Evolutionary conservation across 148 eudicot genomes (phyloP), one percentile per base, ranked within the genome.

Genomic region (Beta vulgaris): DNA sequence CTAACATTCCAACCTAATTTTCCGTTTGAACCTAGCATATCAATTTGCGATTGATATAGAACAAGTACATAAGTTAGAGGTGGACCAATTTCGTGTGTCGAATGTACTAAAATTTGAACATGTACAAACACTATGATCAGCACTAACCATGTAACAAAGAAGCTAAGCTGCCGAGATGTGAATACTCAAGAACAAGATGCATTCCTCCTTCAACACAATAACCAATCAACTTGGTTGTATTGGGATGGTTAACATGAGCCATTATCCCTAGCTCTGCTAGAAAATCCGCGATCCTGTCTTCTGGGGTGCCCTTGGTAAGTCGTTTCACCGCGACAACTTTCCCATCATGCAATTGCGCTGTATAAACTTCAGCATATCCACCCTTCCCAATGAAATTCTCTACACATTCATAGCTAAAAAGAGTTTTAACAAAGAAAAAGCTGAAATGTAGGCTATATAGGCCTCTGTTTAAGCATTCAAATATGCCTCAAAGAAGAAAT

Each of bases 191-290:
- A 35, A 90, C 96, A 76, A 94, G 89, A 86, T 87, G 85, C 85
- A 90, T 73, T 68, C 98, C 98, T 58, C 97, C 93, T 74, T 94
- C 98, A 37, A 90, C 87, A n/a, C 98, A 92, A 82, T 88, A 94
- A 14, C 98, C 98, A 25, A 91, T 87, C 81, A 94, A 80, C 74
- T 84, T 94, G 4, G 87, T 85, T 1, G 87, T 86, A 73, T 91
- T 94, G 0, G 90, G 95, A 73, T 94, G 97, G 78, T 82, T 88
- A 43, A 94, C 86, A 78, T 94, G 98, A n/a, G 89, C 98, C 97
- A 94, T 91, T 34, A 90, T 87, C 67, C 98, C 98, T 0, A 94
- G 88, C 83, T 94, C 98, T 0, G 86, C 66, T 29, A 94, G 73
- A 68, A 90, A 94, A 68, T 90, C 91, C 0, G 84, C 83, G 12